Conservation (phyloP, 257 asterid genomes). For the Linderniella brevidens region DNA sequence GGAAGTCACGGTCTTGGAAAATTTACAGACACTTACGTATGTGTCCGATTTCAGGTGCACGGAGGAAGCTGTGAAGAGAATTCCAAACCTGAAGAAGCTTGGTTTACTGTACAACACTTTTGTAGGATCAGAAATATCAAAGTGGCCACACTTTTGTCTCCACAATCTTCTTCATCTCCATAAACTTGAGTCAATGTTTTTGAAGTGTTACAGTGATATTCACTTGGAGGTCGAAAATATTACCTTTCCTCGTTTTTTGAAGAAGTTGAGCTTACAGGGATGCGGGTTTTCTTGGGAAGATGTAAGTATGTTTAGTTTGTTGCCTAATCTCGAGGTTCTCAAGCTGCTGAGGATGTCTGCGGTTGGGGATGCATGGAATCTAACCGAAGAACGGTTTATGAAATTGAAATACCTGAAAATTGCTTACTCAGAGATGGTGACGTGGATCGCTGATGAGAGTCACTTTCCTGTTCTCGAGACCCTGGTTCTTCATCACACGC, state of each 20-base stretch:
- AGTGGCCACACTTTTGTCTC: background rate
- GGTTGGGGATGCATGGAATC: conserved; percentile 3
- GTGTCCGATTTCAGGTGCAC: background rate
- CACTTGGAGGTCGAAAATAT: background rate
- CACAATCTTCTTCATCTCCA: conserved; percentile 1
- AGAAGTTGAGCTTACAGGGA: conserved; percentile 5
- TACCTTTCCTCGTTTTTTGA: conserved; percentile 6
- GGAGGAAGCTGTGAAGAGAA: background rate
- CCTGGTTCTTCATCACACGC: background rate
- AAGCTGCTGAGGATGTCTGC: background rate
- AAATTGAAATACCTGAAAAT: conserved; percentile 5
- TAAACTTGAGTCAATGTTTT: conserved; percentile 7
- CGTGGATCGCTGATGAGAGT: conserved; percentile 7
- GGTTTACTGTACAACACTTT: background rate
- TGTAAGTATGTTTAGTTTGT: conserved; percentile 5
- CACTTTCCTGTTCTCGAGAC: conserved; percentile 12
- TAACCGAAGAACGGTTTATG: conserved; percentile 8
- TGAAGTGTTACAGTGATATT: too few relatives aligned
- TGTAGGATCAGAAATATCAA: too few relatives aligned
- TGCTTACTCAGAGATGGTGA: conserved; percentile 1
- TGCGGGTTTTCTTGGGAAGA: conserved; percentile 5
- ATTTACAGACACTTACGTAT: conserved; percentile 4
- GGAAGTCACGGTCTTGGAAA: background rate
- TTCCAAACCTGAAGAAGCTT: background rate
- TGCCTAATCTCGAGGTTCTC: conserved; percentile 15